Evolutionary conservation across 768 basidiomycete species (phyloP), one percentile per base, ranked within the genome.

Genomic region (Mycena belliarum): DNA sequence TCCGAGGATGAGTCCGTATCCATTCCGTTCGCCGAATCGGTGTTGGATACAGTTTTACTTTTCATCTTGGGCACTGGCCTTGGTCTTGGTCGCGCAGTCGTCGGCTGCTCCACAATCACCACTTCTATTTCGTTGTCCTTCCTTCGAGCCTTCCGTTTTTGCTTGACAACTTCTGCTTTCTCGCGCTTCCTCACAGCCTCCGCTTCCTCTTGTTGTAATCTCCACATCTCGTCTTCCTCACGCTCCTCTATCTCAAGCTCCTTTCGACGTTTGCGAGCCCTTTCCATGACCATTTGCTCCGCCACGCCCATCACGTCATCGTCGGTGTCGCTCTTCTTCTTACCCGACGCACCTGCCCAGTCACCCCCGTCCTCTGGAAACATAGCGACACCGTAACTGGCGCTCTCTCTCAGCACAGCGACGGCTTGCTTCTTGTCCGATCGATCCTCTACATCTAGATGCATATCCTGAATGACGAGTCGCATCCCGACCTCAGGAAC

Each of bases 401-500:
- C 81, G 57, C 93, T 95, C 44, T 91, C 87, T 26, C 84, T 79
- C 47, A 95, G 70, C 6, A 91, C 83, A 21, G 72, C 66, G 12
- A 88, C 65, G 0, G 90, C 92, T 2, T 32, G 52, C 40, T 54
- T 52, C 42, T 76, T 66, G 18, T 73, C 61, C 47, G 69, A 63
- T 1, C 72, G 76, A 0, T 70, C 65, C 4, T 76, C 70, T 3
- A 76, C 77, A 40, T 71, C 65, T 12, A 87, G 71, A 1, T 67
- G 58, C 65, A 81, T 81, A 68, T 98, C 95, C 56, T 89, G 79
- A 76, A 85, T 85, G 59, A 98, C 92, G n/a, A 98, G 82, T 23
- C 81, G 77, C 38, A 88, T 76, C 0, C 88, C 92, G 0, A 88
- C 84, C 72, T 98, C 95, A 2, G 96, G 96, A 3, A 98, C 85